phyloP scores from a whole-genome alignment of 768 basidiomycete species.

The Hypholoma sublateritium region DNA sequence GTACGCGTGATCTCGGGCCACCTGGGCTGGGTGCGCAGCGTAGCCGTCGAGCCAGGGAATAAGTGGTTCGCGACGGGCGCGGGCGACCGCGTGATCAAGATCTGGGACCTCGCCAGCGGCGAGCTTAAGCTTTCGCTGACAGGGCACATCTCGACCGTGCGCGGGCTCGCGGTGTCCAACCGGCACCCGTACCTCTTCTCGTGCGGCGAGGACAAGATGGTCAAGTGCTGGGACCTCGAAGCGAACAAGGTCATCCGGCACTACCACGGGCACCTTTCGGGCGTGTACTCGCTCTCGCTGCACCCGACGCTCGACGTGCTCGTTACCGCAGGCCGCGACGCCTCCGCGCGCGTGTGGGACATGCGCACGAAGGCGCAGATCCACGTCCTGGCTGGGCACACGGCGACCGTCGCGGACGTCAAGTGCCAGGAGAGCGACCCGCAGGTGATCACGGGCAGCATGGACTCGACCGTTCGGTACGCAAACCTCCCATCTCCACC shows the following conservation, averaged over 20 bases:
- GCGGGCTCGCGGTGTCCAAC: slow-evolving; percentile 89
- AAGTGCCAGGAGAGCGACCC: slow-evolving; percentile 97
- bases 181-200: slow-evolving; percentile 98
- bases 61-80: slow-evolving; percentile 99
- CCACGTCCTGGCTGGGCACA: slow-evolving; percentile 91
- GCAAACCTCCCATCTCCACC: neutral
- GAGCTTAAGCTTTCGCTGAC: slow-evolving; percentile 96
- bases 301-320: slow-evolving; percentile 96
- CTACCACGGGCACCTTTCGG: slow-evolving; percentile 97
- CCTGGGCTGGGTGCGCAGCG: slow-evolving; percentile 95
- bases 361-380: slow-evolving; percentile 98
- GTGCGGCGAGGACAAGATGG: slow-evolving; percentile 99
- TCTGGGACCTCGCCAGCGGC: slow-evolving; percentile 98
- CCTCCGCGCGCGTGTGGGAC: slow-evolving; percentile 97
- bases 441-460: slow-evolving; percentile 96
- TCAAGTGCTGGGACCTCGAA: slow-evolving; percentile 99
- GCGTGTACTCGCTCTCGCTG: slow-evolving; percentile 90
- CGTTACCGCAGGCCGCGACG: slow-evolving; percentile 94
- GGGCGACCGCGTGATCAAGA: slow-evolving; percentile 97
- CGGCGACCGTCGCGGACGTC: slow-evolving; percentile 92
- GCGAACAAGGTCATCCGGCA: slow-evolving; percentile 98
- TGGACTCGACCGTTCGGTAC: slow-evolving; percentile 95
- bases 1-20: slow-evolving; percentile 96
- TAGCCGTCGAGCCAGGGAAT: slow-evolving; percentile 97
- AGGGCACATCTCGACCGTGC: slow-evolving; percentile 95